A percentile compares a stretch with the other conserved stretches of the same genome.
phyloP scores from a whole-genome alignment of 768 basidiomycete species.

The Stropharia rugosoannulata region DNA sequence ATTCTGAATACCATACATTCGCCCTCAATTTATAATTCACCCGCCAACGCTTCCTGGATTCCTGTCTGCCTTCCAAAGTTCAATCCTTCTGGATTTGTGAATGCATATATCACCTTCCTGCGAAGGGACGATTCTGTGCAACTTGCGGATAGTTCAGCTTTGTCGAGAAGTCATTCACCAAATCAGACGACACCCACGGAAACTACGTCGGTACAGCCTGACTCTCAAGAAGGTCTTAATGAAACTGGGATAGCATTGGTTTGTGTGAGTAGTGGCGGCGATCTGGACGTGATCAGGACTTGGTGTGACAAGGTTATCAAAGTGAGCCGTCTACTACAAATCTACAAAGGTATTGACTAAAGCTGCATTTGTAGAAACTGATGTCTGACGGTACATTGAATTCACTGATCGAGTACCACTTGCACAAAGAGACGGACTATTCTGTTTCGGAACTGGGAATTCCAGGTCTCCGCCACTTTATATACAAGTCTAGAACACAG shows the following conservation, averaged over 20 bases:
- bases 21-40: conserved; percentile 59
- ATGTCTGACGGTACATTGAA: conserved; percentile 56
- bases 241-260: conserved; percentile 62
- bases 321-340: conserved; percentile 35
- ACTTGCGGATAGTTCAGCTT: conserved; percentile 12
- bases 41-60: conserved; percentile 78
- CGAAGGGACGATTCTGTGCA: conserved; percentile 35
- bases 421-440: conserved; percentile 56
- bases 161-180: conserved; percentile 7
- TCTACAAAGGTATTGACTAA: background rate
- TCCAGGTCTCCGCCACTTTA: conserved; percentile 89
- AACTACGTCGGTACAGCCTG: conserved; percentile 6
- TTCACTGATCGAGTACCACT: conserved; percentile 47
- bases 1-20: conserved; percentile 84
- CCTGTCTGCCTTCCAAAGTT: conserved; percentile 96
- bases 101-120: conserved; percentile 52
- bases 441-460: conserved; percentile 76
- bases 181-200: conserved; percentile 10
- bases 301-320: conserved; percentile 73
- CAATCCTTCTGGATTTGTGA: conserved; percentile 85
- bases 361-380: conserved; percentile 51
- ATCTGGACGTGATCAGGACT: conserved; percentile 78
- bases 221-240: conserved; percentile 22
- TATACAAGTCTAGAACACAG: conserved; percentile 88
- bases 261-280: conserved; percentile 77